These are phyloP conservation scores for Monoraphidium neglectum DNA, from an alignment of 139 green algal species.

Conservation along the genomic window DNA sequence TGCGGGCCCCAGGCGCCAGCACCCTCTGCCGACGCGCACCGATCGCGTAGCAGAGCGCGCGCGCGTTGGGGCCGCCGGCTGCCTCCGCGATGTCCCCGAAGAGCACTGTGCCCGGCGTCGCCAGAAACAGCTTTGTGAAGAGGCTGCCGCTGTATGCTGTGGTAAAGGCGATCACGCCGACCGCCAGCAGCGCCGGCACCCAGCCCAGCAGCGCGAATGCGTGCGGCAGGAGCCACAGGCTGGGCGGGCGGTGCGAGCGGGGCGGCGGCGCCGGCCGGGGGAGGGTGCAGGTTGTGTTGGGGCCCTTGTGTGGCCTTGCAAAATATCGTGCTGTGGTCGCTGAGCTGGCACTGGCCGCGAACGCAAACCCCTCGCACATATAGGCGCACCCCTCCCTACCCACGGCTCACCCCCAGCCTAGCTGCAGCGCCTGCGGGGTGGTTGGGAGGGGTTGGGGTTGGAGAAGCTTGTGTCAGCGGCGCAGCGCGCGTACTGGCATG, in stretches of 20 bases:
- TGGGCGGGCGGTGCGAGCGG: constrained; percentile 1
- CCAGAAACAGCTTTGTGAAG: constrained; percentile 31
- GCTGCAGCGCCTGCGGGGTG: constrained; percentile 32
- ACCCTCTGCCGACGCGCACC: no score
- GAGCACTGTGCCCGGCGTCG: constrained; percentile 36
- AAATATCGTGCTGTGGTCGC: no score
- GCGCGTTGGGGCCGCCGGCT: constrained; percentile 32
- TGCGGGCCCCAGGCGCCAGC: no score
- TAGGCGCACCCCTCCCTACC: no score
- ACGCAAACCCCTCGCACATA: no score
- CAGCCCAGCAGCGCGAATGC: constrained; percentile 37
- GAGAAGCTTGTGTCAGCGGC: no score
- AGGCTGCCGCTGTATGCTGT: constrained; percentile 38
- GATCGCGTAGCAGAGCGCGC: constrained; percentile 39
- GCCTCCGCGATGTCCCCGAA: constrained; percentile 53
- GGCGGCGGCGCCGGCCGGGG: not conserved
- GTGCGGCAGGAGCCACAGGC: constrained; percentile 42
- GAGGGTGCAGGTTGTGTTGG: not conserved
- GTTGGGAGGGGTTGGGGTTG: no score
- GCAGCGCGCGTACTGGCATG: no score
- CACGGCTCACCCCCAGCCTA: constrained; percentile 35
- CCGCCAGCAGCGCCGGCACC: constrained; percentile 1
- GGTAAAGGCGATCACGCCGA: constrained; percentile 10
- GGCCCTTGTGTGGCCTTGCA: no score
- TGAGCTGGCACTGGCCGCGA: no score